A percentile compares a stretch with the other conserved stretches of the same genome.
Conservation (phyloP, 495 filamentous ascomycete genomes). For the Monascus purpureus region DNA sequence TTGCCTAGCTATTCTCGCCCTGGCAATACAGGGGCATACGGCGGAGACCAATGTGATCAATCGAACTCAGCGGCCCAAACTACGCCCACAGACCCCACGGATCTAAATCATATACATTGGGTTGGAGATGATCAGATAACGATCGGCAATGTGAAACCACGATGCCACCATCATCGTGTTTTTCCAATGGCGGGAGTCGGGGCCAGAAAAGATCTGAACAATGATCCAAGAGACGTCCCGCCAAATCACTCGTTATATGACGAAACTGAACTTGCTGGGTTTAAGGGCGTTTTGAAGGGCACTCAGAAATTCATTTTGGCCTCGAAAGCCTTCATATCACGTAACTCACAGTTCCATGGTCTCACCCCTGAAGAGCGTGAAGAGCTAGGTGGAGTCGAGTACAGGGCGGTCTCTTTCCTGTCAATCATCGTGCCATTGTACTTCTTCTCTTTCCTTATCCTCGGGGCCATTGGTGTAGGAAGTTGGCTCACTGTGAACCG, state of each 20-base stretch:
- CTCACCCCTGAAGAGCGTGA: constrained; percentile 55
- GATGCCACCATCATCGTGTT: constrained; percentile 21
- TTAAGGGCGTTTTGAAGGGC: constrained; percentile 15
- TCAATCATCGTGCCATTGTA: constrained; percentile 61
- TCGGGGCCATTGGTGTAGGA: constrained; percentile 60
- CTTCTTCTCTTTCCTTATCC: constrained; percentile 53
- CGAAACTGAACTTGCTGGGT: constrained; percentile 8
- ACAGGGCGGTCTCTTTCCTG: constrained; percentile 60
- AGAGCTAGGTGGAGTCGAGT: constrained; percentile 65
- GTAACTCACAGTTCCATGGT: constrained; percentile 63
- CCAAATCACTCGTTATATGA: constrained; percentile 8
- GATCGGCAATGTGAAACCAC: constrained; percentile 9
- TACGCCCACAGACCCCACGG: background rate
- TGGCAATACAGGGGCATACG: background rate
- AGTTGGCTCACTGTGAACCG: constrained; percentile 52
- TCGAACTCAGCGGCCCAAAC: background rate
- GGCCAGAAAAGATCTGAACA: constrained; percentile 29
- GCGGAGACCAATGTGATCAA: background rate
- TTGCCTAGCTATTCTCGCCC: constrained; percentile 1
- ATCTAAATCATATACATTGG: constrained; percentile 10
- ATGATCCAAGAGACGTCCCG: constrained; percentile 21
- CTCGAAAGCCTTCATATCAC: constrained; percentile 34
- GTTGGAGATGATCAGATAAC: constrained; percentile 21
- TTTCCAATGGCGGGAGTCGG: constrained; percentile 41
- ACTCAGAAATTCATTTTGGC: constrained; percentile 27